Evolutionary conservation across 306 rosid genomes (phyloP).

Genomic region (Quercus ilex): DNA sequence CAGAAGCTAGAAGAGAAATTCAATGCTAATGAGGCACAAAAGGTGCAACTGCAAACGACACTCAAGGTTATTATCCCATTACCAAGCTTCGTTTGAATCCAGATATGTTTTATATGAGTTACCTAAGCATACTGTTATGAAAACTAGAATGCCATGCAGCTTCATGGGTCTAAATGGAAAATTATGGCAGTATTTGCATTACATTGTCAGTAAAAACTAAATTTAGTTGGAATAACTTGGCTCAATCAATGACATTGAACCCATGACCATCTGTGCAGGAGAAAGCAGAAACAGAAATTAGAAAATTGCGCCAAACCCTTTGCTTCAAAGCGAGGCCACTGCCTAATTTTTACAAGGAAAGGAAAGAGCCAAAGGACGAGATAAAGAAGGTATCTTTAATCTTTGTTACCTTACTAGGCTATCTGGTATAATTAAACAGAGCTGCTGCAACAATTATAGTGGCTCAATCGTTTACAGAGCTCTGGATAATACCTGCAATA

Average conservation of each 20-base stretch:
- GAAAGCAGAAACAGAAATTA: slow-evolving; percentile 63
- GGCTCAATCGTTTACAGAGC: too few species aligned
- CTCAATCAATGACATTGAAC: slow-evolving; percentile 2
- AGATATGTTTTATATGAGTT: not conserved
- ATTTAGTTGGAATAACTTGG: not conserved
- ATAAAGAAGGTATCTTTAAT: slow-evolving; percentile 35
- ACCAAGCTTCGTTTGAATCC: not conserved
- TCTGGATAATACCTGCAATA: not conserved
- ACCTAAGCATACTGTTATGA: too few species aligned
- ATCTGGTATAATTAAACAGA: not conserved
- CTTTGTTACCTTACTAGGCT: not conserved
- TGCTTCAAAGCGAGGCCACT: slow-evolving; percentile 97
- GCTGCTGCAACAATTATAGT: not conserved
- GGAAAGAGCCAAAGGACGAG: slow-evolving; percentile 49
- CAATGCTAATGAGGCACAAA: slow-evolving; percentile 66
- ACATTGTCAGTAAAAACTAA: not conserved
- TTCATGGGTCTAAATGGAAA: not conserved
- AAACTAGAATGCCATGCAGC: not conserved
- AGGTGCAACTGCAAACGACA: slow-evolving; percentile 60
- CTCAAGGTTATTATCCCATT: slow-evolving; percentile 47
- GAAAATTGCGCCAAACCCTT: slow-evolving; percentile 67
- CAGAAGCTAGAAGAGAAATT: slow-evolving; percentile 96
- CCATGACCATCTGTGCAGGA: slow-evolving; percentile 47
- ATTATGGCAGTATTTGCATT: too few species aligned
- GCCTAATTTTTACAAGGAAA: slow-evolving; percentile 79